Evolutionary conservation across 108 stramenopile genomes (phyloP).

Genomic region (Licmophora abbreviata): DNA sequence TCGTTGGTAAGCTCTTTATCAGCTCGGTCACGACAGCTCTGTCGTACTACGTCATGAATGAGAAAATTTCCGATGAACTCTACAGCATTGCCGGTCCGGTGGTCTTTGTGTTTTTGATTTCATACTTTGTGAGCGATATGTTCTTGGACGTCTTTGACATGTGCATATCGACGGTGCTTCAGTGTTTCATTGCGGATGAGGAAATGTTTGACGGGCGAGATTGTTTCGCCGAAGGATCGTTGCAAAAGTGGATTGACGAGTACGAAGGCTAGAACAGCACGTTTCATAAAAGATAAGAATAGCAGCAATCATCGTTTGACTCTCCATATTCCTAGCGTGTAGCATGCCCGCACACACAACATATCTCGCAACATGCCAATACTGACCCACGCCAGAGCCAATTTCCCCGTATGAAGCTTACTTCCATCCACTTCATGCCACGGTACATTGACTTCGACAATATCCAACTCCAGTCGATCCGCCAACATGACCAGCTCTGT

Average conservation of each 20-base stretch:
- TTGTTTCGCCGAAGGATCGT: constrained; percentile 51
- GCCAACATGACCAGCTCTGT: constrained; percentile 67
- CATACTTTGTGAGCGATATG: constrained; percentile 55
- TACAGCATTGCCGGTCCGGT: constrained; percentile 58
- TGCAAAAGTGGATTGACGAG: constrained; percentile 24
- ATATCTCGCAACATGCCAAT: constrained; percentile 78
- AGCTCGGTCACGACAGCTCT: constrained; percentile 45
- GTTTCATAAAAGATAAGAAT: too few relatives aligned
- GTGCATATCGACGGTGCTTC: constrained; percentile 72
- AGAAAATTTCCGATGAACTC: constrained; percentile 23
- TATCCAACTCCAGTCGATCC: constrained; percentile 19
- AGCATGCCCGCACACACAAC: constrained; percentile 77
- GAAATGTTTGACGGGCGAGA: constrained; percentile 72
- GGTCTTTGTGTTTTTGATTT: constrained; percentile 48
- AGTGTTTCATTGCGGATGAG: constrained; percentile 88
- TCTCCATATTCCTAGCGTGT: constrained; percentile 65
- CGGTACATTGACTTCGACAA: constrained; percentile 67
- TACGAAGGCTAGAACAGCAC: too few relatives aligned
- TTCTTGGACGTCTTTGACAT: constrained; percentile 78
- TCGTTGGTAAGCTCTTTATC: constrained; percentile 83
- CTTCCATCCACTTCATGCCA: constrained; percentile 82
- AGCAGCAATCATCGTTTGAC: constrained; percentile 15
- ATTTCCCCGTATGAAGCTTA: constrained; percentile 60
- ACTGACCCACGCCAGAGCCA: constrained; percentile 46
- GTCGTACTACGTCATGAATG: constrained; percentile 27